phyloP scores from a whole-genome alignment of 1,284 basidiomycete species.

The Pterula multifida region DNA sequence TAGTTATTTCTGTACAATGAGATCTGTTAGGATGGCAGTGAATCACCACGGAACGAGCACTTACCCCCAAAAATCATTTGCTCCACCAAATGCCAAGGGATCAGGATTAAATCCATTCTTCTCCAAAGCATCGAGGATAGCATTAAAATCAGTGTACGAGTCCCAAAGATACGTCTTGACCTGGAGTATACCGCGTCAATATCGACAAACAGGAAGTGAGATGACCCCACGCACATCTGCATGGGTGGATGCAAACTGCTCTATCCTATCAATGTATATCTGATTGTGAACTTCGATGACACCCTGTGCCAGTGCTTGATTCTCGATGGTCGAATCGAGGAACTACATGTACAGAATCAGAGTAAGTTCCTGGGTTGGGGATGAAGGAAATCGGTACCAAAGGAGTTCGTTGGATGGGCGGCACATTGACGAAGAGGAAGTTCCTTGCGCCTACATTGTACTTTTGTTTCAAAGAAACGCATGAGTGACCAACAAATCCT shows the following conservation, averaged over 20 bases:
- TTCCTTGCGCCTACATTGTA: constrained; percentile 33
- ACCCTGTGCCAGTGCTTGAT: constrained; percentile 29
- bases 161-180: constrained; percentile 40
- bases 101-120: constrained; percentile 41
- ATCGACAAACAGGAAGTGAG: not conserved
- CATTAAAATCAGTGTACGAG: constrained; percentile 36
- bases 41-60: constrained; percentile 10
- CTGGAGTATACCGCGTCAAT: constrained; percentile 19
- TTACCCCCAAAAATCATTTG: constrained; percentile 46
- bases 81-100: constrained; percentile 30
- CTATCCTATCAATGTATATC: constrained; percentile 28
- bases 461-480: not conserved
- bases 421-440: constrained; percentile 50
- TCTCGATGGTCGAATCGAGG: constrained; percentile 27
- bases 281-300: constrained; percentile 41
- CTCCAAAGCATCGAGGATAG: constrained; percentile 33
- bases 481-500: not conserved
- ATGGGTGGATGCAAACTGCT: constrained; percentile 29
- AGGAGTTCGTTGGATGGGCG: constrained; percentile 41
- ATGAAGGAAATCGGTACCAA: constrained; percentile 21
- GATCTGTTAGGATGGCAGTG: not conserved
- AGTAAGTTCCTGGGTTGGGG: not conserved
- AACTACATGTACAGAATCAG: constrained; percentile 23
- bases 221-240: constrained; percentile 24
- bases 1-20: constrained; percentile 4